Conservation (phyloP, 345 rosid species). For the Nephelium lappaceum region DNA sequence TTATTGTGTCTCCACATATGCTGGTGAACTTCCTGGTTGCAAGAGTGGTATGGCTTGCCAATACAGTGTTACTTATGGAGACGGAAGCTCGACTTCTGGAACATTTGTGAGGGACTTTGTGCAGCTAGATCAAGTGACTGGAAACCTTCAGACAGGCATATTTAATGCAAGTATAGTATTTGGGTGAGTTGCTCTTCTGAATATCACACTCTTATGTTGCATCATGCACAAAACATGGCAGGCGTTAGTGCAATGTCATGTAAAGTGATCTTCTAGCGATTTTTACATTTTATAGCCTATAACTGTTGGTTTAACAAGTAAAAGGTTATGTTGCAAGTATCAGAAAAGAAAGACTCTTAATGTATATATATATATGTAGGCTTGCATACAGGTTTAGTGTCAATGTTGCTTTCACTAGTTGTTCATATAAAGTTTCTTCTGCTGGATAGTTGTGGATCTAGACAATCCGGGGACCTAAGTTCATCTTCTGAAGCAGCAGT, state of each 20-base stretch:
- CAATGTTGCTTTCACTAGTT: not conserved
- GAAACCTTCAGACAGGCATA: slow-evolving; percentile 49
- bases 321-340: not conserved
- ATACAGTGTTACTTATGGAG: slow-evolving; percentile 73
- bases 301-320: not conserved
- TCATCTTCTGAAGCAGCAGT: slow-evolving; percentile 59
- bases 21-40: slow-evolving; percentile 54
- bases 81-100: slow-evolving; percentile 78
- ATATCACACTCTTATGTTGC: not conserved
- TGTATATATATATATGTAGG: not conserved
- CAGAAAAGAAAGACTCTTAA: not conserved
- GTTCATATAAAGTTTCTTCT: not conserved
- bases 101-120: slow-evolving; percentile 64
- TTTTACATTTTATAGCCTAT: not conserved
- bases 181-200: slow-evolving; percentile 52
- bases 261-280: not conserved
- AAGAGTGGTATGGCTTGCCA: slow-evolving; percentile 45
- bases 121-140: slow-evolving; percentile 52
- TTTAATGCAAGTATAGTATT: slow-evolving; percentile 57
- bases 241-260: not conserved
- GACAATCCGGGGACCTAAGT: slow-evolving; percentile 74
- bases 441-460: slow-evolving; percentile 64
- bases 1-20: slow-evolving; percentile 54
- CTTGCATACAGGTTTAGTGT: not conserved
- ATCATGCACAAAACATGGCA: not conserved